A percentile compares a stretch with the other conserved stretches of the same genome.
phyloP scores from a whole-genome alignment of 106 monocot genomes.

The Vanilla planifolia region DNA sequence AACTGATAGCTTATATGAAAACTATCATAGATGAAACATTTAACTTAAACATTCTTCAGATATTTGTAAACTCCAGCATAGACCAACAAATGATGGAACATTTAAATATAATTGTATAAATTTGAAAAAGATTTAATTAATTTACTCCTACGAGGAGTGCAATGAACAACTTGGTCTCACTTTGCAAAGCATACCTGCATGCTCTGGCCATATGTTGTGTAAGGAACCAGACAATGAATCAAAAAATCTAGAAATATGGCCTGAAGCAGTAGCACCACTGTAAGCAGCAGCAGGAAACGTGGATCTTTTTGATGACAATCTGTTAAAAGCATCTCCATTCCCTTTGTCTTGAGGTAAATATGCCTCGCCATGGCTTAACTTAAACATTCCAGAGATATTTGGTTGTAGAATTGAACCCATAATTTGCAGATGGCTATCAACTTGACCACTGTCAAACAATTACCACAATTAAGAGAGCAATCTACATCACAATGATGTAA shows the following conservation, averaged over 20 bases:
- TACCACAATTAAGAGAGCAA: conserved; percentile 4
- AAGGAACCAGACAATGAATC: conserved; percentile 59
- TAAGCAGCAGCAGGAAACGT: conserved; percentile 52
- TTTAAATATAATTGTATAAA: too few relatives aligned
- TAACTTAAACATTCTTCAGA: too few relatives aligned
- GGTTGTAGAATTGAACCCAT: conserved; percentile 88
- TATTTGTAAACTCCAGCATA: too few relatives aligned
- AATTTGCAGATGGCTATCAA: conserved; percentile 91
- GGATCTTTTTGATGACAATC: conserved; percentile 48
- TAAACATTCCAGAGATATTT: conserved; percentile 87
- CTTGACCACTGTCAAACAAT: conserved; percentile 71
- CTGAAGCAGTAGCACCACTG: conserved; percentile 39
- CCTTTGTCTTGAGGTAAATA: conserved; percentile 97
- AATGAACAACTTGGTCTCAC: too few relatives aligned
- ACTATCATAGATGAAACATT: too few relatives aligned
- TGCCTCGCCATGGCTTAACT: conserved; percentile 98
- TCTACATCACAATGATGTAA: neutral
- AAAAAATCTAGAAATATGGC: conserved; percentile 67
- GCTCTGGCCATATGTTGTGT: conserved; percentile 29
- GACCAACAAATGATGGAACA: too few relatives aligned
- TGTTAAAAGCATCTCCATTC: conserved; percentile 60
- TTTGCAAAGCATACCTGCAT: conserved; percentile 26
- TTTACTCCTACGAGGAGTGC: too few relatives aligned
- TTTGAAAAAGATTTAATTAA: too few relatives aligned
- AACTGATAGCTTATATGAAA: too few relatives aligned